Conservation (phyloP, 768 basidiomycete genomes). For the Suillus decipiens region DNA sequence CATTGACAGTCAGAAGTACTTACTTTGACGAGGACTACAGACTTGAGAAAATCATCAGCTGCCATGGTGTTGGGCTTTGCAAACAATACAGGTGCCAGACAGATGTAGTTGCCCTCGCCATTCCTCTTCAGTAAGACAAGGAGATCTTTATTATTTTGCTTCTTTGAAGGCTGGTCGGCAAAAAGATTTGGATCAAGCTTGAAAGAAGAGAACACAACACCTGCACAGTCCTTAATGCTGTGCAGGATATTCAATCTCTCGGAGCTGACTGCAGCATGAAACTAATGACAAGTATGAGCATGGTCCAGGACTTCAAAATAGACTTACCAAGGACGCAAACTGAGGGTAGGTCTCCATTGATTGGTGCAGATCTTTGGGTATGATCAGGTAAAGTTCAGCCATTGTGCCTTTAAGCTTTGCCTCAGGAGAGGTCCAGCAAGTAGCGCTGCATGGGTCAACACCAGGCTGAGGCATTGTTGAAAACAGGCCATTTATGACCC, state of each 20-base stretch:
- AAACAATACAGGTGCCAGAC: slow-evolving; percentile 4
- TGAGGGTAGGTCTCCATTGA: too few species aligned
- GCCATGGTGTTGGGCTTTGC: not conserved
- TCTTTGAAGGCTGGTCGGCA: not conserved
- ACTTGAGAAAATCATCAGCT: slow-evolving; percentile 1
- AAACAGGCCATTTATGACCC: too few species aligned
- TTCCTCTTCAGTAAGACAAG: slow-evolving; percentile 1
- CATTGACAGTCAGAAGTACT: not conserved
- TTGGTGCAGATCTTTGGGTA: too few species aligned
- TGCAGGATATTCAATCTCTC: slow-evolving; percentile 6
- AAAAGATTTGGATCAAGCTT: not conserved
- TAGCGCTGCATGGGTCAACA: too few species aligned
- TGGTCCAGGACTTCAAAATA: too few species aligned
- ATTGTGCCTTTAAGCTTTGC: too few species aligned
- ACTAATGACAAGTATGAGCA: too few species aligned
- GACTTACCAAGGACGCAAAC: too few species aligned
- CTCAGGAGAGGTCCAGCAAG: too few species aligned
- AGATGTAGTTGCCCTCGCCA: not conserved
- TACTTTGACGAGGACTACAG: not conserved
- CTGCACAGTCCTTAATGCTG: slow-evolving; percentile 8
- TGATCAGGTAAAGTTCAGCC: too few species aligned
- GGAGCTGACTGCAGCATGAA: not conserved
- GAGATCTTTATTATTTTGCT: not conserved
- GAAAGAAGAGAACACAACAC: slow-evolving; percentile 3
- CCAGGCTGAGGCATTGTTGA: too few species aligned